Evolutionary conservation across 495 filamentous ascomycete genomes (phyloP).

Genomic region (Geoglossum glabrum): DNA sequence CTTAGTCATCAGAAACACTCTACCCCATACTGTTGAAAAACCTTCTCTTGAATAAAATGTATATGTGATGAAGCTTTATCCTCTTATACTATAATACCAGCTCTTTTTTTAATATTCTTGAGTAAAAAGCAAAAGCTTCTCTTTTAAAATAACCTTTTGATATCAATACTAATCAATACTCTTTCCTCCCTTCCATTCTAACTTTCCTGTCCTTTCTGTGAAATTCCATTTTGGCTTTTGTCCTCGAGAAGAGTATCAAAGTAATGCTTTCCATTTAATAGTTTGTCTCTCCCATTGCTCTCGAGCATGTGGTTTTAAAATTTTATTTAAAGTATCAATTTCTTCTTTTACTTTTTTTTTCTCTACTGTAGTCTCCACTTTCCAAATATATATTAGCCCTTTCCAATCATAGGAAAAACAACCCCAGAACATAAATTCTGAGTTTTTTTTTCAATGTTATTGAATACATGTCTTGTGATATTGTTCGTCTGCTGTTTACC

Average conservation of each 20-base stretch:
- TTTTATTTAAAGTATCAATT: background rate
- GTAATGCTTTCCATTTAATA: background rate
- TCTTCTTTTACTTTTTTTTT: background rate
- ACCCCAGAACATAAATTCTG: no score
- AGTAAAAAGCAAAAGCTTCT: constrained; percentile 18
- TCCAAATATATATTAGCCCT: constrained; percentile 4
- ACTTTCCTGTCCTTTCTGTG: background rate
- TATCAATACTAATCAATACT: constrained; percentile 14
- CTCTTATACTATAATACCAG: background rate
- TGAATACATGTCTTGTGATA: background rate
- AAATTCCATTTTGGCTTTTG: background rate
- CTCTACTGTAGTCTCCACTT: background rate
- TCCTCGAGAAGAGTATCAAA: background rate
- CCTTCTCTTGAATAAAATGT: constrained; percentile 9
- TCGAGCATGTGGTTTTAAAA: background rate
- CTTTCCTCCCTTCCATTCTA: background rate
- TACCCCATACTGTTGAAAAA: constrained; percentile 10
- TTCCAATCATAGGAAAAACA: constrained; percentile 1
- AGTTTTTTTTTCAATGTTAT: background rate
- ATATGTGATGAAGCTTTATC: background rate
- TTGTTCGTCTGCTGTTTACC: background rate
- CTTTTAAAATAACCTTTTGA: constrained; percentile 11
- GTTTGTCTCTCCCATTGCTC: background rate
- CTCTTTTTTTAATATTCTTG: constrained; percentile 8
- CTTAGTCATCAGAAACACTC: constrained; percentile 11